Base-by-base conservation (phyloP, 805 yeast species). In the Candida fluviatilis region DNA sequence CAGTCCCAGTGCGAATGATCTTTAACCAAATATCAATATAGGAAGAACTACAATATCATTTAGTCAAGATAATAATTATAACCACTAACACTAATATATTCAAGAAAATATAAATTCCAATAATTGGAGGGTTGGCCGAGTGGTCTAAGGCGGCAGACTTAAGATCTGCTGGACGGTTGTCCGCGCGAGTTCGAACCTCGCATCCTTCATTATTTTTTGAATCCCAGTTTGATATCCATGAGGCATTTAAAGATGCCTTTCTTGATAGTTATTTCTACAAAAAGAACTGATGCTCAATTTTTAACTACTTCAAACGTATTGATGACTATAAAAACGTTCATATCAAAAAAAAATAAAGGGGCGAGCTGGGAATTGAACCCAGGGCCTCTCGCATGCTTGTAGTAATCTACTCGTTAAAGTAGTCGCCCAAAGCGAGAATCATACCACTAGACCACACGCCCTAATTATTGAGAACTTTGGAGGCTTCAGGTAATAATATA, bases 361-460 rank as follows among this genome's bases (percentile, higher is more conserved):
- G 66, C 66, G 54, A 51, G 57, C 76, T 67, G 77, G 76, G 76
- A 71, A 71, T 71, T 71, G 76, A 71, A 71, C 76, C 77, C 77
- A 68, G 77, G 78, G 75, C 77, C 76, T 71, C 76, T 71, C 76
- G 73, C 76, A 73, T 43, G 42, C 39, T 51, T 53, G 58, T 38
- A 31, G 35, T 8, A 30, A 30, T 17, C 35, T 31, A 31, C 35
- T 31, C 25, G 35, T 31, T 31, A 31, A 31, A 31, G 35, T 18
- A 31, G 35, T 31, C 35, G 25, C 35, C 35, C 35, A 33, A 33
- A 33, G 35, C 35, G 35, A 33, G 35, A 33, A 33, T 33, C 35
- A 33, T 33, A 33, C 35, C 35, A 33, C 35, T 33, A 33, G 35
- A 33, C 35, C 35, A 33, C 35, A 33, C 35, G 23, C 35, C 35